Evolutionary conservation across 2,329 filamentous ascomycete species (phyloP), one percentile per base, ranked within the genome.

Genomic region (Sporothrix curviconia): DNA sequence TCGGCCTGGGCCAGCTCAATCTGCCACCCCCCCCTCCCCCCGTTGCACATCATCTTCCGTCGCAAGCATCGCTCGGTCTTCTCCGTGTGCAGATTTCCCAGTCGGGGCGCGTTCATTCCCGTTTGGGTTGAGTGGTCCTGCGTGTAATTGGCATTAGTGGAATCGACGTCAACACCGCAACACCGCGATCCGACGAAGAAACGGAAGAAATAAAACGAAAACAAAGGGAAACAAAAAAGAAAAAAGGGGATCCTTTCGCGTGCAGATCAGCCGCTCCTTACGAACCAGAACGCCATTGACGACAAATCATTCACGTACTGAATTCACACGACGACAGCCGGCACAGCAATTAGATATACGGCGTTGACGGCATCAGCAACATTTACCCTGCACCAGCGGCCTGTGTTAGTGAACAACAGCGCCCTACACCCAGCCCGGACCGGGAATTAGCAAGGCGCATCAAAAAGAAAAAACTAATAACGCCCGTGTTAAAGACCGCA

Each of bases 11-110:
- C 49, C 34, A 46, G 24, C 22, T 43, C 34, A 25, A 34, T 30
- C 55, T 44, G 15, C 46, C 44, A 15, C 47, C 49, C 49, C 36
- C 22, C 28, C 17, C 28, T 24, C 25, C 43, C 19, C 14, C 14
- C 19, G 7, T 34, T 55, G 53, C 36, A 40, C 53, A 49, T 43
- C 46, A 22, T 51, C 56, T 25, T 14, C 22, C 24, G 28, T 53
- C 9, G 50, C 37, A 22, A 32, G 50, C 37, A 12, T 53, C 28
- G 40, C 40, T 54, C 52, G 52, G 52, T 55, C 52, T 55, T 55
- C 52, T 55, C 52, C 52, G 52, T 55, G 52, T 43, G 39, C 28
- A 34, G 17, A 42, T 36, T 17, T 12, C 30, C 47, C 47, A 36
- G 46, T 32, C 11, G 37, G 47, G 47, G 19, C 47, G 28, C 49